Evolutionary conservation across 345 rosid genomes (phyloP), one percentile per base, ranked within the genome.

Genomic region (Alliaria petiolata): DNA sequence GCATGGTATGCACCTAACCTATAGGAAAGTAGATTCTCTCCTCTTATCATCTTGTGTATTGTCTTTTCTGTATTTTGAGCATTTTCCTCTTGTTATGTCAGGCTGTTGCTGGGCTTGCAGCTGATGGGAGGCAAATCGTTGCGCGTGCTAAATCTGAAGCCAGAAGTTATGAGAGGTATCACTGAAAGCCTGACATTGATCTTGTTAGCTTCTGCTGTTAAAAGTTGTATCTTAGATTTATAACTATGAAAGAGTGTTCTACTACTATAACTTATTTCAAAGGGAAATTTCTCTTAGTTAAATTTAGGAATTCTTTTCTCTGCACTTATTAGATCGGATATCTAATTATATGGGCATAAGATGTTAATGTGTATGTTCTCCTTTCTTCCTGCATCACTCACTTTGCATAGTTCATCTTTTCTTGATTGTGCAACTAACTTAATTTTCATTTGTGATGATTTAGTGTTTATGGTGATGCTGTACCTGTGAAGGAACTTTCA

Each of bases 71-170:
- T 19, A 3, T 19, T 8, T 17, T 57, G 26, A 63, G 49, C 4
- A 0, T 16, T 40, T 40, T 45, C 72, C 43, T 16, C 19, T 8
- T 38, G n/a, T 67, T 0, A 8, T 78, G 46, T 67, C 72, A 95
- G 99, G 97, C 97, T 75, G 99, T 95, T 65, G 98, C 98, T 62
- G 99, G 99, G 46, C 86, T 95, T 78, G 99, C 99, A 43, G 99
- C 97, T 60, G 98, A 95, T 69, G 99, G 99, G 28, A 86, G 99
- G 50, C 99, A 95, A 71, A 95, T 95, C 54, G 97, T 95, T 74
- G 90, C 99, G 0, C 84, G 99, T 30, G 90, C 95, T 19, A 91
- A 91, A 80, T 78, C 90, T 47, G 99, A 95, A 83, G 97, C 99
- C 3, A 83, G 83, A 63, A 88, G 81, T 62, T 95, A 95, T 59